These are phyloP conservation scores for Penicillium longicatenatum DNA, from an alignment of 495 filamentous ascomycete species.

Conservation along the genomic window DNA sequence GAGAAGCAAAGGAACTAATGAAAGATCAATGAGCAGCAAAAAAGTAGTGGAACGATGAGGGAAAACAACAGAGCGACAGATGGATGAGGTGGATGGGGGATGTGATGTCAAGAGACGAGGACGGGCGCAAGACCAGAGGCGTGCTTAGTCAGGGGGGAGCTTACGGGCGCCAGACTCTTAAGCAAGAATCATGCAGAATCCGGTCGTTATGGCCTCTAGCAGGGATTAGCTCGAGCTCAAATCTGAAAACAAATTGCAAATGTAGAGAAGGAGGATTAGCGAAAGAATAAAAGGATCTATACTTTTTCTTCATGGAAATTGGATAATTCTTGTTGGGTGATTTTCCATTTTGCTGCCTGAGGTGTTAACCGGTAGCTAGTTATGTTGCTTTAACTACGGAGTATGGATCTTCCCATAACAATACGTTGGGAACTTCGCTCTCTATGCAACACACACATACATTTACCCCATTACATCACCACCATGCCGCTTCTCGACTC, in stretches of 20 bases:
- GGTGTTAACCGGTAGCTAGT: constrained; percentile 19
- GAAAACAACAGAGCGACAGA: constrained; percentile 24
- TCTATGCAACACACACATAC: not conserved
- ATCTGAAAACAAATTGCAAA: not conserved
- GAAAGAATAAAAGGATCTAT: not conserved
- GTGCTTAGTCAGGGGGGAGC: constrained; percentile 46
- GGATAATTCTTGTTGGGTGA: constrained; percentile 1
- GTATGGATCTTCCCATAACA: not conserved
- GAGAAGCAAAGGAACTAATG: constrained; percentile 26
- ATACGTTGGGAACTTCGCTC: not conserved
- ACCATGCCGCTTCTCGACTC: constrained; percentile 75
- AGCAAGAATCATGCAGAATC: constrained; percentile 2
- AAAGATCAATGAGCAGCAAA: constrained; percentile 19
- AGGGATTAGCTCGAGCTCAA: not conserved
- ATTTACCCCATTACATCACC: not conserved
- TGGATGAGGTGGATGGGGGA: constrained; percentile 46
- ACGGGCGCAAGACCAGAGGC: constrained; percentile 39
- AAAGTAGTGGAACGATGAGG: constrained; percentile 25
- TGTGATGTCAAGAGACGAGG: constrained; percentile 52
- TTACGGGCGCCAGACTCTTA: constrained; percentile 23
- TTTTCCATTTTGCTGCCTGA: constrained; percentile 23
- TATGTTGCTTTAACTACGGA: not conserved
- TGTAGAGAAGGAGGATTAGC: not conserved
- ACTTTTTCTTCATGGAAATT: not conserved
- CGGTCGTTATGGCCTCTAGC: not conserved